Percentiles rank a stretch among this genome's conserved stretches.
Conservation (phyloP, 768 basidiomycete species). For the Lepiota brunneoincarnata region DNA sequence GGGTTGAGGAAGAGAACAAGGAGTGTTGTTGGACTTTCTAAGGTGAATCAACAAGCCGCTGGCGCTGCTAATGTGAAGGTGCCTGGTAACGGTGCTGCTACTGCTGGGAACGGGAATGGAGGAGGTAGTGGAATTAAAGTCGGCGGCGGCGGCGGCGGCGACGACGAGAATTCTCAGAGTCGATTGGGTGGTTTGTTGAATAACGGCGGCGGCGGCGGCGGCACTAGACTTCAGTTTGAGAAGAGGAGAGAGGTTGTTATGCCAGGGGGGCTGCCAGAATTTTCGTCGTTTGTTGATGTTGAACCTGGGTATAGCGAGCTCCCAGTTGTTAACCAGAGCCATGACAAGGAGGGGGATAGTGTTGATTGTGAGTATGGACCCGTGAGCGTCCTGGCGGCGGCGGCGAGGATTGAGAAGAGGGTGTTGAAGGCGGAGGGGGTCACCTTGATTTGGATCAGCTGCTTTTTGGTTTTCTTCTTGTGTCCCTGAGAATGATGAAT, state of each 20-base stretch:
- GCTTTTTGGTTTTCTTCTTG: not conserved
- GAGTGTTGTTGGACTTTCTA: constrained; percentile 4
- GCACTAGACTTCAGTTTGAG: constrained; percentile 9
- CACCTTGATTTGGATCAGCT: constrained; percentile 1
- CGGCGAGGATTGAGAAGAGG: constrained; percentile 17
- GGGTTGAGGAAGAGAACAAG: constrained; percentile 4
- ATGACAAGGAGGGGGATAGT: not conserved
- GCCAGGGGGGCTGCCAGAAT: not conserved
- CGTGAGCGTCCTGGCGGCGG: constrained; percentile 13
- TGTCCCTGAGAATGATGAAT: not conserved
- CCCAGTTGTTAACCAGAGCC: not conserved
- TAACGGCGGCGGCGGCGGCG: constrained; percentile 6
- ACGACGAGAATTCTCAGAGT: no score
- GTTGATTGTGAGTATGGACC: not conserved
- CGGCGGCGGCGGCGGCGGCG: constrained; percentile 1
- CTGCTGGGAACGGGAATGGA: not conserved
- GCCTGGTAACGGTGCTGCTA: no score
- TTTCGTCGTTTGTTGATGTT: constrained; percentile 1
- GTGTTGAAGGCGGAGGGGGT: not conserved
- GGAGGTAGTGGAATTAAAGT: not conserved
- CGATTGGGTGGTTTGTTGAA: not conserved
- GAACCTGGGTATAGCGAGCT: not conserved
- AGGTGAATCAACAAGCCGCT: not conserved
- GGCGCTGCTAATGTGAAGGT: not conserved
- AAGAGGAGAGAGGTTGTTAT: not conserved